Evolutionary conservation across 164 flowering plant genomes (phyloP), one percentile per base, ranked within the genome.

Genomic region (Tinospora cordifolia): DNA sequence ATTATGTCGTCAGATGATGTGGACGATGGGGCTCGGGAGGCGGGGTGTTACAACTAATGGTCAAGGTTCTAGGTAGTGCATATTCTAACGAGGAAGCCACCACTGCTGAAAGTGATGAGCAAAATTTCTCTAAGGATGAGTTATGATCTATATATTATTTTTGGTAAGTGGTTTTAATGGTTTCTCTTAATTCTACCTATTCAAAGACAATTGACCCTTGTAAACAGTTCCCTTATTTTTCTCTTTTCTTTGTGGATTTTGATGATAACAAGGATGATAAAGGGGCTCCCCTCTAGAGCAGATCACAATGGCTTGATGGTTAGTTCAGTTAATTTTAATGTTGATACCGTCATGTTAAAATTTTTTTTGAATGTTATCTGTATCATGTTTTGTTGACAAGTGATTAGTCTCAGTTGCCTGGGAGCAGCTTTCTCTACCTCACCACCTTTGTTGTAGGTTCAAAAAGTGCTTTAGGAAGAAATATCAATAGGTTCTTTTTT

Each of bases 281-380:
- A 81, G 54, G 91, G 89, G 8, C 83, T 87, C 76, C 73, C 79
- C 38, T 77, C 71, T 68, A 87, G 77, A 80, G 81, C 67, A 76
- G 97, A 92, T 77, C 93, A 88, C 77, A 79, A 79, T 69, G 82
- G 85, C 73, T 77, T 91, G 59, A 77, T 82, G 96, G 98, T 91
- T 75, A 77, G 92, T 79, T 62, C 72, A 69, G n/a, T 34, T 51
- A 25, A 19, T 22, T 60, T 77, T 68, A 62, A 66, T 49, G 40
- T 36, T 38, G 36, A 40, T 26, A 13, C 21, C 62, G 13, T 60
- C 6, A 67, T 62, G 14, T 44, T 13, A 66, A 38, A 51, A 49
- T 51, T 63, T 3, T 44, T 67, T n/a, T 36, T 65, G 70, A 60
- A 54, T 30, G 36, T 30, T 30, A 19, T 22, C n/a, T 19, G 13